Evolutionary conservation across 1,284 basidiomycete species (phyloP).

Genomic region (Rhodotorula mucilaginosa): DNA sequence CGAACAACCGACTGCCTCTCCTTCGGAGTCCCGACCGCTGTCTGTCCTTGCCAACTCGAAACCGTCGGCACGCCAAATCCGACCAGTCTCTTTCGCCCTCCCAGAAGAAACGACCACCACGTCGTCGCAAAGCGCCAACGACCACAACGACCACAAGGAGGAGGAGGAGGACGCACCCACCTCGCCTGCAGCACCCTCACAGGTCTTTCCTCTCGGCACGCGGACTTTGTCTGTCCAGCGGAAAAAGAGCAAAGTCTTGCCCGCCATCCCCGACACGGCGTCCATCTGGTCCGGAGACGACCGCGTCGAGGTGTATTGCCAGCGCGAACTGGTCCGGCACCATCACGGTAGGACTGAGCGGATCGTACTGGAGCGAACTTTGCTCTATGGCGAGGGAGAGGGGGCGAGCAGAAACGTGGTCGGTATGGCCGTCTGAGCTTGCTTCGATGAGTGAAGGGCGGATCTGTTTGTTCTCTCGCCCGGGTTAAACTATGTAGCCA

Average conservation of each 20-base stretch:
- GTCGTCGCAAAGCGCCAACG: too few species aligned
- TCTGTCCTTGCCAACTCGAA: too few species aligned
- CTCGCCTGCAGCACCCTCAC: not conserved
- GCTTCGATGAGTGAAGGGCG: not conserved
- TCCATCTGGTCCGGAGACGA: slow-evolving; percentile 3
- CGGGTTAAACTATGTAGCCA: too few species aligned
- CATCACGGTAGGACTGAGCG: slow-evolving; percentile 7
- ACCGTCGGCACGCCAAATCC: not conserved
- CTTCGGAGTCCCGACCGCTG: too few species aligned
- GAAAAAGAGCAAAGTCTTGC: slow-evolving; percentile 1
- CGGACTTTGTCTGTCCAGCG: not conserved
- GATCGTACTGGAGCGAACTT: slow-evolving; percentile 7
- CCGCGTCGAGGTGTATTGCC: slow-evolving; percentile 10
- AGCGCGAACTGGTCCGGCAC: slow-evolving; percentile 12
- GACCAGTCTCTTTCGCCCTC: not conserved
- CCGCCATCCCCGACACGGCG: not conserved
- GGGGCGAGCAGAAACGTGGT: not conserved
- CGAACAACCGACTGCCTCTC: too few species aligned
- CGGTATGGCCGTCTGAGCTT: not conserved
- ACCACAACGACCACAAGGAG: too few species aligned
- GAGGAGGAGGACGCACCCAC: too few species aligned
- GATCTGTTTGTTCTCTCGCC: not conserved
- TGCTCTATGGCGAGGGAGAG: slow-evolving; percentile 14
- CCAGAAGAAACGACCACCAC: not conserved
- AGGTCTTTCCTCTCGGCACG: not conserved